Evolutionary conservation across 352 stramenopile genomes (phyloP), one percentile per base, ranked within the genome.

Genomic region (Phytophthora cactorum): DNA sequence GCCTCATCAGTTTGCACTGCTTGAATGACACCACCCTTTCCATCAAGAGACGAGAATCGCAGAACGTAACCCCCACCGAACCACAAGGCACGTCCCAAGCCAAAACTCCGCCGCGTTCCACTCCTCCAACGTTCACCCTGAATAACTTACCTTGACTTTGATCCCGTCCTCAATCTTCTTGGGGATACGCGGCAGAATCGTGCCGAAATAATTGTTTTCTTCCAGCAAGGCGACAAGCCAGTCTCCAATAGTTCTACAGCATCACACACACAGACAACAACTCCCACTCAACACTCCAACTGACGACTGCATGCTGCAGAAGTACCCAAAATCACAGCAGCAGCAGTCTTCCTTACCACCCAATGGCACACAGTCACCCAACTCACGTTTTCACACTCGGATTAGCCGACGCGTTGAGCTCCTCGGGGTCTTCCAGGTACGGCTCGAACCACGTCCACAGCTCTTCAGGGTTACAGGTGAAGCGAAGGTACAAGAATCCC

Each of bases 401-500:
- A 51, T 97, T 96, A 5, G 88, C 77, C 2, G 87, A 86, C 6
- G 92, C 91, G 52, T 92, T 92, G 64, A 98, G 96, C 71, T 96
- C 86, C 68, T 99, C 96, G 1, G 91, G 66, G 72, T 99, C 97
- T 62, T 99, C 91, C 36, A 99, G 54, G 65, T 98, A 99, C n/a
- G 93, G 93, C 73, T 97, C 85, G 55, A 97, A 98, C 94, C 96
- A 99, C 47, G 66, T 81, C 92, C 91, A 99, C 4, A 99, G 83
- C 52, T 91, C 74, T 47, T 95, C 86, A 0, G 97, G 97, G 36
- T 98, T 89, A 62, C 88, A 96, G 14, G 94, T 95, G 80, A 98
- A 99, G 34, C 97, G 85, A 15, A 99, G 83, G 67, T 99, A 99
- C n/a, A 99, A 79, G 70, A 99, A 99, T 0, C 97, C 97, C 25